These are phyloP conservation scores for Cladophialophora immunda DNA, from an alignment of 2,329 filamentous ascomycete species.

Conservation along the genomic window DNA sequence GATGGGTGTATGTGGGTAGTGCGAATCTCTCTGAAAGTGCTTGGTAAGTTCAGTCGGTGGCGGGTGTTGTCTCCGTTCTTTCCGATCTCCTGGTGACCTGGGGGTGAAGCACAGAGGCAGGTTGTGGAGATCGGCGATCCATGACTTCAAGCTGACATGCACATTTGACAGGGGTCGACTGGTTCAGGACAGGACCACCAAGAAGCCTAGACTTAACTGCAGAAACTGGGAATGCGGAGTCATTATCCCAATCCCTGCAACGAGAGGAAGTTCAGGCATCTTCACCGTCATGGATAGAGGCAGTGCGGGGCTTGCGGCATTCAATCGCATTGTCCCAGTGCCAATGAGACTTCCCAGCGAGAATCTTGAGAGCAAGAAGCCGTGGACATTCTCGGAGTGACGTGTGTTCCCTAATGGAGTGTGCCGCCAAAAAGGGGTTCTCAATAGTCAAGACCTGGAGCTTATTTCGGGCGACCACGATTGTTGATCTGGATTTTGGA, in stretches of 20 bases:
- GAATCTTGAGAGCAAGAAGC: constrained; percentile 55
- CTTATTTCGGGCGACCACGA: not conserved
- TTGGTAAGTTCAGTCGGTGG: constrained; percentile 68
- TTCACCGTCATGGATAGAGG: constrained; percentile 30
- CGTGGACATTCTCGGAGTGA: constrained; percentile 50
- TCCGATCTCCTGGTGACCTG: not conserved
- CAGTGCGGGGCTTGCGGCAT: constrained; percentile 55
- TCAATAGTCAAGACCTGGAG: not conserved
- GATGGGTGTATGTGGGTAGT: constrained; percentile 88
- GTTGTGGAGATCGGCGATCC: not conserved
- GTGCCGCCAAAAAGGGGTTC: not conserved
- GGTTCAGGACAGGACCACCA: constrained; percentile 72
- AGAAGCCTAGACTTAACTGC: constrained; percentile 77
- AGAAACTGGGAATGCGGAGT: constrained; percentile 98
- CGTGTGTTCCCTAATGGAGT: not conserved
- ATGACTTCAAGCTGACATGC: constrained; percentile 17
- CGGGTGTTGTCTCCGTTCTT: not conserved
- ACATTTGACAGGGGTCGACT: constrained; percentile 72
- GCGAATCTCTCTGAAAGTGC: constrained; percentile 93
- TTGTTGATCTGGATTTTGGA: not conserved
- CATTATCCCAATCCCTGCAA: constrained; percentile 66
- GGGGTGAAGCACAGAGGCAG: not conserved
- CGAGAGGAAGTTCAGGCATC: not conserved
- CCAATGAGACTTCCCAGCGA: constrained; percentile 70
- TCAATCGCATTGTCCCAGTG: constrained; percentile 66